phyloP scores from a whole-genome alignment of 164 flowering plant species.

The Nymphaea thermarum region DNA sequence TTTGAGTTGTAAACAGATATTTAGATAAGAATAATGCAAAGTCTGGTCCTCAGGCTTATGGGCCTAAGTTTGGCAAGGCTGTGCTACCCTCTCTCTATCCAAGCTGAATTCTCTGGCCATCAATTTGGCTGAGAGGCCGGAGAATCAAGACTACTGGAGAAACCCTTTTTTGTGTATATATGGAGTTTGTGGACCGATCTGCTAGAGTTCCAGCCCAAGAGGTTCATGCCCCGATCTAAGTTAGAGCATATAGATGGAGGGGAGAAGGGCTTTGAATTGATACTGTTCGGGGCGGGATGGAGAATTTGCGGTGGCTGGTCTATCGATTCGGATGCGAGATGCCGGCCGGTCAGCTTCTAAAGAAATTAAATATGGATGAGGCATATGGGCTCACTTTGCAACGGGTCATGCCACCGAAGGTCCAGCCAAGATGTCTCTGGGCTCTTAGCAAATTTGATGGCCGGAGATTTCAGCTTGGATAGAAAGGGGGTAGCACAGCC shows the following conservation, averaged over 20 bases:
- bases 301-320: constrained; percentile 74
- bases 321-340: constrained; percentile 61
- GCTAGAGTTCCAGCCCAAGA: constrained; percentile 42
- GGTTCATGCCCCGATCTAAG: constrained; percentile 62
- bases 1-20: no score
- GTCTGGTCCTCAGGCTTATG: no score
- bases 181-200: constrained; percentile 54
- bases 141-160: no score
- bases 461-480: no score
- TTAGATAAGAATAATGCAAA: no score
- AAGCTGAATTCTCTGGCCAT: no score
- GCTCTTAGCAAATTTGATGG: no score
- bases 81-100: no score
- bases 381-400: constrained; percentile 72
- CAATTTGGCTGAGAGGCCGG: no score
- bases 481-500: no score
- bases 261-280: constrained; percentile 66
- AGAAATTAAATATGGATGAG: constrained; percentile 73
- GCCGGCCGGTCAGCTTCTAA: constrained; percentile 24
- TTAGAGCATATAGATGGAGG: constrained; percentile 38
- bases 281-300: constrained; percentile 86
- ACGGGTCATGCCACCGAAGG: constrained; percentile 44
- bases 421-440: constrained; percentile 17
- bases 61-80: no score
- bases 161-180: no score